These are phyloP conservation scores for Pythium sp. DNA, from an alignment of 352 stramenopile species.

Conservation along the genomic window DNA sequence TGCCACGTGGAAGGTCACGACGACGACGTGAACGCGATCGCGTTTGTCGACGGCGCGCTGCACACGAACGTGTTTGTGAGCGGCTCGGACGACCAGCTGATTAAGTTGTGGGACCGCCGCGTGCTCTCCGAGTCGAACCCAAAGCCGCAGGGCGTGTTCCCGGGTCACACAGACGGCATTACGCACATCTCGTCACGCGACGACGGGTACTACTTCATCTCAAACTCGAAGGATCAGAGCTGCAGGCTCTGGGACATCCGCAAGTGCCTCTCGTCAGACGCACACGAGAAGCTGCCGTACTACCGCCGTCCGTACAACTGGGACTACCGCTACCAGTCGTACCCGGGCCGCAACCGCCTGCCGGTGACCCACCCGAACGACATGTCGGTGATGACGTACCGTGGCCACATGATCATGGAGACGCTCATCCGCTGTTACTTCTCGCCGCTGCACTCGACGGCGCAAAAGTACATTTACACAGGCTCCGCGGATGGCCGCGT, in stretches of 20 bases:
- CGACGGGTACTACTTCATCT: slow-evolving; percentile 87
- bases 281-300: slow-evolving; percentile 37
- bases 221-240: slow-evolving; percentile 85
- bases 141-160: slow-evolving; percentile 76
- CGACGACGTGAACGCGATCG: slow-evolving; percentile 83
- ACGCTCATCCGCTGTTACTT: slow-evolving; percentile 86
- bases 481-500: slow-evolving; percentile 80
- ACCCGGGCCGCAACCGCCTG: slow-evolving; percentile 51
- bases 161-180: slow-evolving; percentile 78
- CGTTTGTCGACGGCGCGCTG: slow-evolving; percentile 76
- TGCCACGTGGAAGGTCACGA: slow-evolving; percentile 71
- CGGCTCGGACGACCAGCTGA: slow-evolving; percentile 78
- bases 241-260: slow-evolving; percentile 84
- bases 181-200: slow-evolving; percentile 80
- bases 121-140: slow-evolving; percentile 72
- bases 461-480: slow-evolving; percentile 85
- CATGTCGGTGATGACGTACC: slow-evolving; percentile 82
- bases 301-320: slow-evolving; percentile 61
- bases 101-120: slow-evolving; percentile 85
- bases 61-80: slow-evolving; percentile 86
- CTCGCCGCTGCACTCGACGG: slow-evolving; percentile 82
- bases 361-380: slow-evolving; percentile 70
- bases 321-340: slow-evolving; percentile 84
- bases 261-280: slow-evolving; percentile 61
- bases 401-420: slow-evolving; percentile 75